Evolutionary conservation across 1,139 yeast species (phyloP), one percentile per base, ranked within the genome.

Genomic region (Candida labiduridarum): DNA sequence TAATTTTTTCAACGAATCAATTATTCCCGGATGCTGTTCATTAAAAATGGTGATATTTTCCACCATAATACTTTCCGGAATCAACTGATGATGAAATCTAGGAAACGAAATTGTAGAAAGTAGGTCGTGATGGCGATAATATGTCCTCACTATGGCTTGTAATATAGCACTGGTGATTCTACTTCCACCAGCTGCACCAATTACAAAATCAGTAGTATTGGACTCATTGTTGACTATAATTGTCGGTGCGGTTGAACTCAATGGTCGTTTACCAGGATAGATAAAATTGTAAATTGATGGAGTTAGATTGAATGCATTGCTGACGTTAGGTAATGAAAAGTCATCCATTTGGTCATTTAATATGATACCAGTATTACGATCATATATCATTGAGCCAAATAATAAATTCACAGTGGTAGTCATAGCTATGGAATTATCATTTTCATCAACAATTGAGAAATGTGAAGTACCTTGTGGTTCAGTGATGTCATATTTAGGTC

Each of bases 151-250:
- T 30, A 94, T 80, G 0, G 94, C 92, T 62, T 91, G 95, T 51
- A 92, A 77, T 2, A 92, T 82, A 0, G 96, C 82, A 0, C 96
- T 89, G n/a, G 88, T 78, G 48, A 94, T 94, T 52, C 96, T 75
- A 14, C 96, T 87, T 0, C 98, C 98, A 8, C 99, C 98, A 1
- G 98, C 95, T 0, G 97, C 96, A 0, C 98, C 98, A 54, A 92
- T 79, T 2, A 87, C 80, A 43, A 89, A 64, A 58, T 87, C 90
- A 0, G 89, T 83, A 14, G 48, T 51, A 59, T 80, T 69, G 54
- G 69, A 65, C 11, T 58, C 61, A n/a, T 76, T 74, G 53, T 82
- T 78, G 16, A 81, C 71, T 0, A 90, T 72, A 34, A 91, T 82
- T 0, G 90, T 79, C 1, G 98, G 98, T 0, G 89, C 79, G 22